Percentiles rank a stretch among this genome's conserved stretches.
These are phyloP conservation scores for Capsicum rhomboideum DNA, from an alignment of 257 asterid species.

Conservation along the genomic window DNA sequence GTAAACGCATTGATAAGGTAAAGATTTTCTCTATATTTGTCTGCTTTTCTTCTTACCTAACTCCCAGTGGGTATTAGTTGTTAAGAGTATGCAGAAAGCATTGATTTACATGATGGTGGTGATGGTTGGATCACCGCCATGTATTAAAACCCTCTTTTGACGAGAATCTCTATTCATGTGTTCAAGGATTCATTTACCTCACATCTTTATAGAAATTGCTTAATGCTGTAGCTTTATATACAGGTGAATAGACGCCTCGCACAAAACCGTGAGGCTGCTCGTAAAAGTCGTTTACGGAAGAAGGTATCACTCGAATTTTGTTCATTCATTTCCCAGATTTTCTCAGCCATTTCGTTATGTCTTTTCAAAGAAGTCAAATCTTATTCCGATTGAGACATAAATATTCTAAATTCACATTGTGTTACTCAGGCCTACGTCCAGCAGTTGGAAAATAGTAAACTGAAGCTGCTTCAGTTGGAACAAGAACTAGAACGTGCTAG, in stretches of 20 bases:
- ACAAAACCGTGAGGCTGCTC: slow-evolving; percentile 98
- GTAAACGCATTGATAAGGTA: slow-evolving; percentile 70
- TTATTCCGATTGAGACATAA: background rate
- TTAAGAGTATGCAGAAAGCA: background rate
- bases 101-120: background rate
- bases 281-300: slow-evolving; percentile 79
- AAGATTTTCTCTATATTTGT: background rate
- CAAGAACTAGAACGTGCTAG: slow-evolving; percentile 74
- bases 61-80: background rate
- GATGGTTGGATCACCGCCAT: background rate
- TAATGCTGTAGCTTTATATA: background rate
- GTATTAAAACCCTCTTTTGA: background rate
- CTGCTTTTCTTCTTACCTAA: background rate
- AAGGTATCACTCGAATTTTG: slow-evolving; percentile 33
- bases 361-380: background rate
- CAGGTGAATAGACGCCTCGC: slow-evolving; percentile 88
- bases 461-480: slow-evolving; percentile 73
- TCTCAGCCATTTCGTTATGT: background rate
- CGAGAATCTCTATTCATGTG: background rate
- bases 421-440: slow-evolving; percentile 80
- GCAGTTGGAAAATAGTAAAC: slow-evolving; percentile 75
- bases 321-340: background rate
- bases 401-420: background rate
- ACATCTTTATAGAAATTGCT: background rate
- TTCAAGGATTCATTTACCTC: background rate